A percentile compares a stretch with the other conserved stretches of the same genome.
These are phyloP conservation scores for Colletotrichum chrysophilum DNA, from an alignment of 2,329 filamentous ascomycete species.

Conservation along the genomic window DNA sequence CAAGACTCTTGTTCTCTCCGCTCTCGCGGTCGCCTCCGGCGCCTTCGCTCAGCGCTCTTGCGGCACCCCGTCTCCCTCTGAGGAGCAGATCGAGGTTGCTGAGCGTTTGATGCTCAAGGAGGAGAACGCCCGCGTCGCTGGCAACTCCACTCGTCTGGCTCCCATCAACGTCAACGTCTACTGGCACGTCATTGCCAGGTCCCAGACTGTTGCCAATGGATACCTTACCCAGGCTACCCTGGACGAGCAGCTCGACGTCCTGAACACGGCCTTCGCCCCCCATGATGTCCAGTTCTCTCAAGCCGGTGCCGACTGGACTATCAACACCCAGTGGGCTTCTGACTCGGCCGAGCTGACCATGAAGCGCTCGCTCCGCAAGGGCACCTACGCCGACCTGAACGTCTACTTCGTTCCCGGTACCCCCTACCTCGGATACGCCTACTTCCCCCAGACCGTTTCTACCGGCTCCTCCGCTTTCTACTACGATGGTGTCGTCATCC, in stretches of 20 bases:
- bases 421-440: conserved; percentile 49
- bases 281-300: conserved; percentile 51
- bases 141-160: conserved; percentile 25
- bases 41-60: conserved; percentile 18
- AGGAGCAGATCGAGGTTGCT: conserved; percentile 14
- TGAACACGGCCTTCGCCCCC: conserved; percentile 50
- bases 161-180: conserved; percentile 43
- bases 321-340: conserved; percentile 52
- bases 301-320: conserved; percentile 46
- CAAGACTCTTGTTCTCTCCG: conserved; percentile 16
- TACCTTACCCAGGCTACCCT: conserved; percentile 38
- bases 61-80: conserved; percentile 7
- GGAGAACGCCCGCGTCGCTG: conserved; percentile 11
- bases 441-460: conserved; percentile 41
- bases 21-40: conserved; percentile 12
- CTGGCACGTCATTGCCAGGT: conserved; percentile 40
- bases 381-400: conserved; percentile 47
- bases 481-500: conserved; percentile 44
- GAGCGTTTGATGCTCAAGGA: conserved; percentile 11
- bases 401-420: conserved; percentile 49
- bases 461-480: conserved; percentile 36
- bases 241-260: conserved; percentile 42
- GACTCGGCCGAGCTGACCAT: conserved; percentile 45
- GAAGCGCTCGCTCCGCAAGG: conserved; percentile 50
- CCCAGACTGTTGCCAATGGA: conserved; percentile 32